Evolutionary conservation across 2,329 filamentous ascomycete species (phyloP).

Genomic region (Sporothrix inflata): DNA sequence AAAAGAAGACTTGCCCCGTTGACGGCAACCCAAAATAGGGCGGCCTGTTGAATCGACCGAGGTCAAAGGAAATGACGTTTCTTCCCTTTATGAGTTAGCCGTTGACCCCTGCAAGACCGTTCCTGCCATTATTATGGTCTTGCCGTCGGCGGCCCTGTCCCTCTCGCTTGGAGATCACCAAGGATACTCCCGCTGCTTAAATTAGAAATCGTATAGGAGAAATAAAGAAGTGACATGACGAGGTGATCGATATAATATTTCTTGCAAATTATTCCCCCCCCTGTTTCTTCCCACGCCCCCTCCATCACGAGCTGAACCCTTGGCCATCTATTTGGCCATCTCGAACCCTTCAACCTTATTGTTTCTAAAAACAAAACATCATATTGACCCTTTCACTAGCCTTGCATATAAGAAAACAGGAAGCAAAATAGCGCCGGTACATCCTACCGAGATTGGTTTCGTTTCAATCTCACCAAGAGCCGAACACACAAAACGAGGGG

Average conservation of each 20-base stretch:
- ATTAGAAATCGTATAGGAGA: not conserved
- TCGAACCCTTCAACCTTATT: slow-evolving; percentile 9
- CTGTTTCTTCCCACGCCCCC: slow-evolving; percentile 7
- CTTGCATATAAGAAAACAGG: not conserved
- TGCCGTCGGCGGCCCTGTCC: not conserved
- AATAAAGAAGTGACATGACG: too few species aligned
- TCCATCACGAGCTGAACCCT: not conserved
- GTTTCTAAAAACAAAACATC: not conserved
- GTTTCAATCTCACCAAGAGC: not conserved
- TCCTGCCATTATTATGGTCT: not conserved
- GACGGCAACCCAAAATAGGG: not conserved
- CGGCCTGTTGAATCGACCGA: not conserved
- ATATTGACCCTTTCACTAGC: not conserved
- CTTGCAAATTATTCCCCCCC: too few species aligned
- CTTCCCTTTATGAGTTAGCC: not conserved
- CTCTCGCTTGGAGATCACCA: not conserved
- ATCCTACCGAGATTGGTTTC: not conserved
- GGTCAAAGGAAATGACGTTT: not conserved
- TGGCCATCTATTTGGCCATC: slow-evolving; percentile 1
- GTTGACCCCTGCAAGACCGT: not conserved
- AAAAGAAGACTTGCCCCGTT: not conserved
- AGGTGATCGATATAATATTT: not conserved
- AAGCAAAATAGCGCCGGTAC: not conserved
- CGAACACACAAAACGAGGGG: not conserved
- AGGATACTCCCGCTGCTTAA: slow-evolving; percentile 27